Base-by-base conservation (phyloP, 2,329 filamentous ascomycete species). In the Phialophora macrospora region DNA sequence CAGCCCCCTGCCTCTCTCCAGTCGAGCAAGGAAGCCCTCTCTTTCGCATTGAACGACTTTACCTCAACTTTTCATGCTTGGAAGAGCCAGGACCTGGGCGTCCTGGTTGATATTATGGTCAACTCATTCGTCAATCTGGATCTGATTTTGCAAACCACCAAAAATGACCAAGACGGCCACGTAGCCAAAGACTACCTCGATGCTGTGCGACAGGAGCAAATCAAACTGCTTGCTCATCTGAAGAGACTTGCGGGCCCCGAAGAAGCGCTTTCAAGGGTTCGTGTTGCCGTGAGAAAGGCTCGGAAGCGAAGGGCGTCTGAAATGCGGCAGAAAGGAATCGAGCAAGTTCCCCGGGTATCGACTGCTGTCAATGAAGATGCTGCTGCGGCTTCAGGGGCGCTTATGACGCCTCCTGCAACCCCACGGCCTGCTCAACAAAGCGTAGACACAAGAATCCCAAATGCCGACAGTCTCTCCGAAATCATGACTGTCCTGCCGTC, bases 81-180 rank as follows among this genome's bases (percentile, higher is more conserved):
- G 87, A 87, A 88, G 73, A 80, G 86, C 12, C 84, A 87, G 68
- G 87, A 89, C 71, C 86, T 86, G 0, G 85, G 82, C 17, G 83
- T 87, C 2, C 75, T 89, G 54, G 82, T 89, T 65, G 85, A 88
- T 69, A 87, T 87, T 46, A 89, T 89, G 87, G 80, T 89, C 20
- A 85, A 84, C 9, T 87, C 87, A 28, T 89, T 89, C 71, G 84
- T 88, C 48, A 87, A 88, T 72, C 78, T 89, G 20, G 87, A 89
- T 72, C 81, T 86, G 20, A 89, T 89, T 17, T 87, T 87, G 85
- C 87, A 89, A 74, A 87, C 85, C 2, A 87, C 89, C 65, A 88
- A 89, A 72, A 82, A 87, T 68, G 86, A 88, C 62, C 84, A 79
- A 26, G 81, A 82, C 8, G 87, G 86, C 52, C 84, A 85, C 60